Percentiles rank a stretch among this genome's conserved stretches.
Conservation (phyloP, 2,329 filamentous ascomycete species). For the Venturia effusa region DNA sequence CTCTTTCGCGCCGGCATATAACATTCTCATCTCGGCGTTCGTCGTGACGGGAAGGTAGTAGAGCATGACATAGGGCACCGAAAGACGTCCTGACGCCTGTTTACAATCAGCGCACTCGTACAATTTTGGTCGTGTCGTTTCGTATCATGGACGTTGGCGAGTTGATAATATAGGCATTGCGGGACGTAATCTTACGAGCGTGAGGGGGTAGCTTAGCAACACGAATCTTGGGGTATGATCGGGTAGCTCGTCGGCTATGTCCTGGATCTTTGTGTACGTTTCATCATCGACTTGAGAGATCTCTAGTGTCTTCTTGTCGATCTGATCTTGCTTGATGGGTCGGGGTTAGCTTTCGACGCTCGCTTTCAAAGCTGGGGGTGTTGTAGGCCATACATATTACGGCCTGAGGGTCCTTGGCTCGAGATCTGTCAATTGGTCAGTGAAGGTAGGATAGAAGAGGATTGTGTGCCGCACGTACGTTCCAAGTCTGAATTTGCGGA, state of each 20-base stretch:
- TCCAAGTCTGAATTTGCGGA: conserved; percentile 87
- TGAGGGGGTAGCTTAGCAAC: conserved; percentile 82
- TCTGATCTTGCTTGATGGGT: conserved; percentile 52
- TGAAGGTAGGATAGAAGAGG: background rate
- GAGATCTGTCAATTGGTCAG: conserved; percentile 36
- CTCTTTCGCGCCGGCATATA: conserved; percentile 93
- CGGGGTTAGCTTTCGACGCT: conserved; percentile 18
- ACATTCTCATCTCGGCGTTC: conserved; percentile 78
- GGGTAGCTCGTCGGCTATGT: conserved; percentile 79
- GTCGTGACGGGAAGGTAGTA: conserved; percentile 92
- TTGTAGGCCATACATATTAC: conserved; percentile 63
- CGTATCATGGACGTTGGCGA: background rate
- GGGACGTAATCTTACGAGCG: conserved; percentile 54
- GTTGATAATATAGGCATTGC: background rate
- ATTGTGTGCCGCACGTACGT: conserved; percentile 35
- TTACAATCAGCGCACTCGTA: background rate
- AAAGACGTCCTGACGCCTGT: conserved; percentile 69
- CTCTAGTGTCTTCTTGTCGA: conserved; percentile 83
- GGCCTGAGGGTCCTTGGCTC: conserved; percentile 77
- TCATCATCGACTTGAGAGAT: conserved; percentile 74
- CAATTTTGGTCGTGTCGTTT: background rate
- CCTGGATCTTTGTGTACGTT: conserved; percentile 71
- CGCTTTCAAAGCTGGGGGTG: background rate
- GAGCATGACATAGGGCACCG: conserved; percentile 86
- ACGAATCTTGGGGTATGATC: conserved; percentile 87